phyloP scores from a whole-genome alignment of 495 filamentous ascomycete genomes.

The Neurospora sp. region DNA sequence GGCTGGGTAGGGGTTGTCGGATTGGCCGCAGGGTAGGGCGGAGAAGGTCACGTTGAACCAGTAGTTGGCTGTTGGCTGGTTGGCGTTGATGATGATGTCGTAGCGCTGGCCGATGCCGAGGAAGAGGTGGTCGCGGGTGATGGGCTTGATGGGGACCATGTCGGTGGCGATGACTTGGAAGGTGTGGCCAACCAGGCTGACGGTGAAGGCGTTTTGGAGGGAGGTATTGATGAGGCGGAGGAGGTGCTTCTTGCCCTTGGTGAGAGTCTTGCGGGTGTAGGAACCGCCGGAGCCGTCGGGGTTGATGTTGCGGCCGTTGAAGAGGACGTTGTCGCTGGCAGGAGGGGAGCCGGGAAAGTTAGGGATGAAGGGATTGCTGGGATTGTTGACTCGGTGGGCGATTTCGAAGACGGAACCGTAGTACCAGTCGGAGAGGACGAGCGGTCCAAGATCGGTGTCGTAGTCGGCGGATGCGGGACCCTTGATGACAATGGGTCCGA shows the following conservation, averaged over 20 bases:
- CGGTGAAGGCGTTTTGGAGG: conserved; percentile 21
- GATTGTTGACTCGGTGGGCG: conserved; percentile 10
- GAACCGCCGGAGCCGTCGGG: conserved; percentile 18
- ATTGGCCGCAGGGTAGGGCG: conserved; percentile 15
- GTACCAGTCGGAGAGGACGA: conserved; percentile 36
- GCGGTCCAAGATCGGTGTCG: conserved; percentile 39
- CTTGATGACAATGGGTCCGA: conserved; percentile 45
- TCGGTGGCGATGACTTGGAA: conserved; percentile 41
- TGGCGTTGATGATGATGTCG: conserved; percentile 53
- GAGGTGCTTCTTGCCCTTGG: conserved; percentile 32
- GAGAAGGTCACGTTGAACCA: conserved; percentile 37
- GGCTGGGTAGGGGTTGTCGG: conserved; percentile 15
- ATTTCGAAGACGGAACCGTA: conserved; percentile 21
- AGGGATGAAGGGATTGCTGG: conserved; percentile 19
- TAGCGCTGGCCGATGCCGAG: conserved; percentile 59
- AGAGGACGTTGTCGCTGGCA: conserved; percentile 20
- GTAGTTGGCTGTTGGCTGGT: conserved; percentile 40
- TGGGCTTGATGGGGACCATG: conserved; percentile 39
- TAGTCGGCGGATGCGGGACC: conserved; percentile 44
- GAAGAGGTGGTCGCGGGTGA: conserved; percentile 29
- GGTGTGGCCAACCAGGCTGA: conserved; percentile 37
- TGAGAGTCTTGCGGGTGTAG: conserved; percentile 25
- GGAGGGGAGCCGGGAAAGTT: conserved; percentile 24
- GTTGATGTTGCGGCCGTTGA: conserved; percentile 35
- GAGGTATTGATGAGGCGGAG: conserved; percentile 44